These are phyloP conservation scores for Musa beccarii DNA, from an alignment of 176 grass and related monocot genomes.

Conservation along the genomic window DNA sequence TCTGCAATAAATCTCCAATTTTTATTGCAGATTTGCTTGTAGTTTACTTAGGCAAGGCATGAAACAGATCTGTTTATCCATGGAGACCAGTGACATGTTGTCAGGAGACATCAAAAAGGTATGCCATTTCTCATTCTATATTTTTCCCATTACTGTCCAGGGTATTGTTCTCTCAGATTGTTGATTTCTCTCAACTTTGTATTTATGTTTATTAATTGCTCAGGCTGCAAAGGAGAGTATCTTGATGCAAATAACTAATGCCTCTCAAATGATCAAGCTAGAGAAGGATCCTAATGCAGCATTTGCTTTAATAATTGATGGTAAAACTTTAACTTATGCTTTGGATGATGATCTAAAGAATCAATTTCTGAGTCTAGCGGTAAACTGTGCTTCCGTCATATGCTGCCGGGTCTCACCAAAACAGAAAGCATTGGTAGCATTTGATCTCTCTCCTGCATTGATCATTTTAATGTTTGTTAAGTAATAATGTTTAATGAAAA, in stretches of 20 bases:
- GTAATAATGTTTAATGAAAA: background rate
- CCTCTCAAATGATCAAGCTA: slow-evolving; percentile 88
- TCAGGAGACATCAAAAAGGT: slow-evolving; percentile 76
- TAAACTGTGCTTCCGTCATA: slow-evolving; percentile 91
- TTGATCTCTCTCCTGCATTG: slow-evolving; percentile 9
- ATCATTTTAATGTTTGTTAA: background rate
- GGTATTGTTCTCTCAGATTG: slow-evolving; percentile 22
- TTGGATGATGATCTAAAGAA: slow-evolving; percentile 81
- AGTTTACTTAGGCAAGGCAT: slow-evolving; percentile 99
- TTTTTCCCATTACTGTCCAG: slow-evolving; percentile 15
- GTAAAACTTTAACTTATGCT: slow-evolving; percentile 71
- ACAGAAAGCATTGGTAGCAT: slow-evolving; percentile 92
- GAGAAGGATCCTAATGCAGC: slow-evolving; percentile 94
- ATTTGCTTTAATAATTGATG: slow-evolving; percentile 96
- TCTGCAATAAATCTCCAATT: slow-evolving; percentile 5
- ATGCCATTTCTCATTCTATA: slow-evolving; percentile 22
- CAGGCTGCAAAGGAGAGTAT: slow-evolving; percentile 83
- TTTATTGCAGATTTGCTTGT: slow-evolving; percentile 72
- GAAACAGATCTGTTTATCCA: slow-evolving; percentile 71
- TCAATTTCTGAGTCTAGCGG: slow-evolving; percentile 82
- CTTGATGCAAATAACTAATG: slow-evolving; percentile 76
- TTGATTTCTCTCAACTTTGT: no score
- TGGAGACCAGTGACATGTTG: slow-evolving; percentile 45
- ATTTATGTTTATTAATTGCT: slow-evolving; percentile 47
- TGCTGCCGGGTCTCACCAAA: slow-evolving; percentile 95